Evolutionary conservation across 225 moss, liverwort and hornwort species (phyloP).

Genomic region (Antitrichia curtipendula): DNA sequence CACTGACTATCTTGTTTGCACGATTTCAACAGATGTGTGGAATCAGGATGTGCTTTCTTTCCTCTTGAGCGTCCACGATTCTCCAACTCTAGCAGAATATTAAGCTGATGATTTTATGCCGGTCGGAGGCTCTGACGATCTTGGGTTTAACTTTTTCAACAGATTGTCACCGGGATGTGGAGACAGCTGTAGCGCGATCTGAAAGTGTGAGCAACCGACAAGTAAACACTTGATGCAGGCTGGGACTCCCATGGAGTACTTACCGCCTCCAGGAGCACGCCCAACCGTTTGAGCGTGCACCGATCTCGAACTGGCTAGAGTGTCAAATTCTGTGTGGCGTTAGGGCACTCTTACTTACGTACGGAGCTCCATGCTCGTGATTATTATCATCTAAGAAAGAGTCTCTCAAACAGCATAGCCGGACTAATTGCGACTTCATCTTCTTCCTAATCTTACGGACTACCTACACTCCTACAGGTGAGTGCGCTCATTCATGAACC

Average conservation of each 20-base stretch:
- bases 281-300: background rate
- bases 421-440: no score
- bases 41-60: background rate
- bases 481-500: background rate
- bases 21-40: background rate
- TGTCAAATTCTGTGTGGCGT: background rate
- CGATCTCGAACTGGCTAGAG: background rate
- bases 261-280: background rate
- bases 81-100: background rate
- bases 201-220: background rate
- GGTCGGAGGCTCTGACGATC: background rate
- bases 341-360: background rate
- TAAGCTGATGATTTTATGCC: background rate
- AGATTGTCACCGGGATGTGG: background rate
- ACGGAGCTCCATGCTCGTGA: background rate
- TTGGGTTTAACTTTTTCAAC: background rate
- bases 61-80: background rate
- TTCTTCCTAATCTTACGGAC: background rate
- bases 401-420: background rate
- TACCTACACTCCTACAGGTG: no score
- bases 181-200: background rate
- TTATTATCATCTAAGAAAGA: background rate
- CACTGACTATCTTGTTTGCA: background rate
- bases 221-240: background rate
- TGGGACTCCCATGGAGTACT: background rate